Evolutionary conservation across 1,284 basidiomycete species (phyloP), one percentile per base, ranked within the genome.

Genomic region (Malassezia nana): DNA sequence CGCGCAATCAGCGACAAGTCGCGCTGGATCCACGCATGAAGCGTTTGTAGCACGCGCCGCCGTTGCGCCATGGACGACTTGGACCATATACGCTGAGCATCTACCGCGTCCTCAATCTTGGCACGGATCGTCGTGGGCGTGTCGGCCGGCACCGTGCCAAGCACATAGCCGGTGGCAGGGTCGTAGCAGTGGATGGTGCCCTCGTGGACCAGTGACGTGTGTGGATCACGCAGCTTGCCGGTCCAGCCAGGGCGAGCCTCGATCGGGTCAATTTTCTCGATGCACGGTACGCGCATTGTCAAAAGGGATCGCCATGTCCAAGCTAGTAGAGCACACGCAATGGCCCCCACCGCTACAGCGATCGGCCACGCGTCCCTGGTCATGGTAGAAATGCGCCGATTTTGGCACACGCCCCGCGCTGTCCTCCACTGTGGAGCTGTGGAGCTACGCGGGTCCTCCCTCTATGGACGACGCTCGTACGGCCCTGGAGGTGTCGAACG

Each of bases 21-120:
- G 61, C 84, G 82, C 25, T 92, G 82, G 12, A 92, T 79, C 91
- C 92, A 98, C 59, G 85, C 84, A 64, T 88, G 80, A 63, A 98
- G 74, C 63, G 86, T 91, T 30, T 86, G 79, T 64, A 96, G 78
- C 33, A 95, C 83, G 59, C 83, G 81, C 66, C 85, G 78, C 22
- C 92, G 80, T 65, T 89, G 81, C 0, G 80, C 78, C 70, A 89
- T 95, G 0, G 82, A 81, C 15, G 84, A 87, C 13, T 79, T 66
- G 9, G 78, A 77, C 89, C 89, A 94, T 26, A 63, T 64, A 33
- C 77, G 75, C 69, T 91, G 89, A 0, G 89, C 87, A 0, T 74
- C 66, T 24, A 79, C 77, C 0, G 90, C 88, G 13, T 71, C 75
- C 3, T 69, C 58, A 57, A 96, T 86, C 74, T 89, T 89, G 28